A percentile compares a stretch with the other conserved stretches of the same genome.
Evolutionary conservation across 768 basidiomycete species (phyloP).

Genomic region (Dendrothele bispora): DNA sequence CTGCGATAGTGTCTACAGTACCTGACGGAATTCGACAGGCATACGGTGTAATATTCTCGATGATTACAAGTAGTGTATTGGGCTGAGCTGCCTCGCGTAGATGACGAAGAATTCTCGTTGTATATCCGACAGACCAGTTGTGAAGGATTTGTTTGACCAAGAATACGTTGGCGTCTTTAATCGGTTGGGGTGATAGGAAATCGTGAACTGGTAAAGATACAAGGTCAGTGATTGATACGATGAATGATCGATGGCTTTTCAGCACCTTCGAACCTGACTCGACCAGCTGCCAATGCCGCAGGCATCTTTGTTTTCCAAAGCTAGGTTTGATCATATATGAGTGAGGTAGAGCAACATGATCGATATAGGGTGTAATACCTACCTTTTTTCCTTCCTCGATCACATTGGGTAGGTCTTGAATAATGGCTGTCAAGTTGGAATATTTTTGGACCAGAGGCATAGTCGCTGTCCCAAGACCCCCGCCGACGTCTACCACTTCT

Average conservation of each 20-base stretch:
- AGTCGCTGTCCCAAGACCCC: constrained; percentile 24
- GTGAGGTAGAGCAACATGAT: background rate
- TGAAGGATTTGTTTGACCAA: too few species aligned
- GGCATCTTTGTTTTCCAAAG: constrained; percentile 3
- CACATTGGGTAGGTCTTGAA: constrained; percentile 30
- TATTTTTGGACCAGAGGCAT: too few species aligned
- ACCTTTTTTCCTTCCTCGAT: too few species aligned
- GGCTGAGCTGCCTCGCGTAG: constrained; percentile 23
- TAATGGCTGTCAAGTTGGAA: constrained; percentile 24
- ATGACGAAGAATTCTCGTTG: constrained; percentile 21
- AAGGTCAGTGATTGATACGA: background rate
- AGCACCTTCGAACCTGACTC: constrained; percentile 7
- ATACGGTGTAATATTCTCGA: constrained; percentile 25
- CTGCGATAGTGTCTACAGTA: too few species aligned
- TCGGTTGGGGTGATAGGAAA: too few species aligned
- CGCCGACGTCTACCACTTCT: constrained; percentile 34
- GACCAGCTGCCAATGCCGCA: background rate
- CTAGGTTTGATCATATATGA: too few species aligned
- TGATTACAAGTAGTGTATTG: constrained; percentile 23
- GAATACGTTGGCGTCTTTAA: too few species aligned
- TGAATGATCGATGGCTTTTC: background rate
- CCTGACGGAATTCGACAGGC: too few species aligned
- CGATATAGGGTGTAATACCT: constrained; percentile 9
- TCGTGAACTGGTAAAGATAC: constrained; percentile 20
- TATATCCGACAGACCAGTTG: too few species aligned